Conservation (phyloP, 805 yeast species). For the Metschnikowia peoriensis region DNA sequence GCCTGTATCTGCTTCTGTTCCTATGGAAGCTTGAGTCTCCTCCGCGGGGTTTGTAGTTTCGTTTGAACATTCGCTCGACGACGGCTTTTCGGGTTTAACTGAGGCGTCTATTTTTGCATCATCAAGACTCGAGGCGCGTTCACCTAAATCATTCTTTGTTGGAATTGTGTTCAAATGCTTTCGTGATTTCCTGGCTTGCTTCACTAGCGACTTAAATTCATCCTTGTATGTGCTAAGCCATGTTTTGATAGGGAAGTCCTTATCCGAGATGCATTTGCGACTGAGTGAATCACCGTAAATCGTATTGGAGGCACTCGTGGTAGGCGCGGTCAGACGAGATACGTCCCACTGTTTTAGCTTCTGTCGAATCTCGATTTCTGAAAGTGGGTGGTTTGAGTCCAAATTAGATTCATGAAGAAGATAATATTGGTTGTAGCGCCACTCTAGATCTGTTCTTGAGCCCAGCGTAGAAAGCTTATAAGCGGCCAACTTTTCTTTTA, state of each 20-base stretch:
- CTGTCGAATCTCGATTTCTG: slow-evolving; percentile 52
- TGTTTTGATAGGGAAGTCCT: slow-evolving; percentile 43
- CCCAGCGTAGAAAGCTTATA: slow-evolving; percentile 63
- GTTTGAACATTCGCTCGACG: not conserved
- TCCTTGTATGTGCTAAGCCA: slow-evolving; percentile 42
- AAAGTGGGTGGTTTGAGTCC: slow-evolving; percentile 65
- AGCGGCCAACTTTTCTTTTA: slow-evolving; percentile 57
- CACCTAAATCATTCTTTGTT: not conserved
- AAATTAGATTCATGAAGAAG: slow-evolving; percentile 78
- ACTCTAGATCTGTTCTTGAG: slow-evolving; percentile 57
- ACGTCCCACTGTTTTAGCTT: slow-evolving; percentile 68
- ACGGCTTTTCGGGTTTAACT: not conserved
- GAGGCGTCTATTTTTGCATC: not conserved
- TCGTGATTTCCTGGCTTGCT: slow-evolving; percentile 29
- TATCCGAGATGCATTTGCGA: slow-evolving; percentile 39
- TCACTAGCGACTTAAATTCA: slow-evolving; percentile 39
- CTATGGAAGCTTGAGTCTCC: no score
- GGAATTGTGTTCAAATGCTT: not conserved
- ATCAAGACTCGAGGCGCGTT: not conserved
- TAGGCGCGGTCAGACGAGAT: slow-evolving; percentile 33
- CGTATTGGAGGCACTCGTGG: slow-evolving; percentile 13
- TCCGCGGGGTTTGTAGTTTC: not conserved
- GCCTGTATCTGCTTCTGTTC: not conserved
- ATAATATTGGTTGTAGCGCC: slow-evolving; percentile 74
- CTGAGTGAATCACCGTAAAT: slow-evolving; percentile 23